Conservation (phyloP, 1,284 basidiomycete species). For the Leccinum cinnamomeum region DNA sequence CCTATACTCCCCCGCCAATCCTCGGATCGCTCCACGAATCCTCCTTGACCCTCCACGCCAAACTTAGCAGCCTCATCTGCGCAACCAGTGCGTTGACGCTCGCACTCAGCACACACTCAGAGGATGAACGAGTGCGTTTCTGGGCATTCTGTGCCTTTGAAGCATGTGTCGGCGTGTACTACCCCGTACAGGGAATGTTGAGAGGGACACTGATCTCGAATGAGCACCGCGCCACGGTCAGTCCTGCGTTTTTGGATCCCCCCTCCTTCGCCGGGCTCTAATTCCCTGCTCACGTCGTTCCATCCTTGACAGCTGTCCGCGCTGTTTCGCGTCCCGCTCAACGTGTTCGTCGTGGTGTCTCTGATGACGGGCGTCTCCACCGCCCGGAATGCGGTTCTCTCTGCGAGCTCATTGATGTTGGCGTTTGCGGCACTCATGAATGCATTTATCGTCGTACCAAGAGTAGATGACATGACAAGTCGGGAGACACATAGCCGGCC, state of each 20-base stretch:
- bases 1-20: constrained; percentile 37
- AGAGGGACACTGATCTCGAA: constrained; percentile 67
- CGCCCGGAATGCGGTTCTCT: constrained; percentile 61
- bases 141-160: constrained; percentile 76
- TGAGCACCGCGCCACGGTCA: constrained; percentile 71
- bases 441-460: constrained; percentile 44
- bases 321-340: constrained; percentile 72
- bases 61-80: constrained; percentile 64
- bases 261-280: neutral
- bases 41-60: constrained; percentile 60
- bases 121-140: constrained; percentile 54
- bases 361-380: constrained; percentile 68
- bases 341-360: constrained; percentile 71
- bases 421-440: constrained; percentile 63
- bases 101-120: constrained; percentile 48
- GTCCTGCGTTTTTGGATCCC: constrained; percentile 20
- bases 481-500: constrained; percentile 25
- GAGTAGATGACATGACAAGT: constrained; percentile 24
- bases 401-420: constrained; percentile 57
- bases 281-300: neutral
- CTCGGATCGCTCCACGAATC: constrained; percentile 36
- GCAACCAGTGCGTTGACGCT: constrained; percentile 59
- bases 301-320: constrained; percentile 53
- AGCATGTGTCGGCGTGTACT: constrained; percentile 76
- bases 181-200: constrained; percentile 76